Evolutionary conservation across 257 asterid genomes (phyloP).

Genomic region (Forsythia viridissima): DNA sequence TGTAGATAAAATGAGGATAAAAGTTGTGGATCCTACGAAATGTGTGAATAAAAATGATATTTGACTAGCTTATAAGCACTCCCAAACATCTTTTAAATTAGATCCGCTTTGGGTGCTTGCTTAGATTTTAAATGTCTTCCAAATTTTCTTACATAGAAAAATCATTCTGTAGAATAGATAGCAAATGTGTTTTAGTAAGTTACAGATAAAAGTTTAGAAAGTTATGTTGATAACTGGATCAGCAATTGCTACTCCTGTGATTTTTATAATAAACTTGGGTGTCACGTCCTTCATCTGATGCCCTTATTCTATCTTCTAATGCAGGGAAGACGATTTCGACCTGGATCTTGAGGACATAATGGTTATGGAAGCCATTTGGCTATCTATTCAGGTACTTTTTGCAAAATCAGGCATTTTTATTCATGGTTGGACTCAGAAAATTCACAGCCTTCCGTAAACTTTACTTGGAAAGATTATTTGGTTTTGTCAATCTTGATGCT

Average conservation of each 20-base stretch:
- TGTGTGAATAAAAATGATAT: too few species aligned
- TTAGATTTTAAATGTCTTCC: not conserved
- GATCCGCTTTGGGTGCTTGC: not conserved
- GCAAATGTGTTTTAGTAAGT: not conserved
- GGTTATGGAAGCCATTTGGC: slow-evolving; percentile 99
- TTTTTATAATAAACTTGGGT: not conserved
- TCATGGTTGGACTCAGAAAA: slow-evolving; percentile 1
- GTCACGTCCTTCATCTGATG: not conserved
- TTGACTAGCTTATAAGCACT: too few species aligned
- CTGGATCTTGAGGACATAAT: slow-evolving; percentile 97
- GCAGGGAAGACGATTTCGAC: slow-evolving; percentile 93
- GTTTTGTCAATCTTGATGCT: not conserved
- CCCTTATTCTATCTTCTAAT: not conserved
- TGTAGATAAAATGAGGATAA: too few species aligned
- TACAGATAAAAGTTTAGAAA: not conserved
- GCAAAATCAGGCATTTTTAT: not conserved
- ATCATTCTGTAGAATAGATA: not conserved
- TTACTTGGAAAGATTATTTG: not conserved
- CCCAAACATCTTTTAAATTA: too few species aligned
- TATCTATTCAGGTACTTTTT: slow-evolving; percentile 84
- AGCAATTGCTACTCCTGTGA: not conserved
- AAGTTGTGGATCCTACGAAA: too few species aligned
- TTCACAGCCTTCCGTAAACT: not conserved
- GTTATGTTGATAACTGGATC: not conserved
- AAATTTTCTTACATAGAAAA: not conserved